Conservation (phyloP, 345 rosid species). For the Citrus maxima region DNA sequence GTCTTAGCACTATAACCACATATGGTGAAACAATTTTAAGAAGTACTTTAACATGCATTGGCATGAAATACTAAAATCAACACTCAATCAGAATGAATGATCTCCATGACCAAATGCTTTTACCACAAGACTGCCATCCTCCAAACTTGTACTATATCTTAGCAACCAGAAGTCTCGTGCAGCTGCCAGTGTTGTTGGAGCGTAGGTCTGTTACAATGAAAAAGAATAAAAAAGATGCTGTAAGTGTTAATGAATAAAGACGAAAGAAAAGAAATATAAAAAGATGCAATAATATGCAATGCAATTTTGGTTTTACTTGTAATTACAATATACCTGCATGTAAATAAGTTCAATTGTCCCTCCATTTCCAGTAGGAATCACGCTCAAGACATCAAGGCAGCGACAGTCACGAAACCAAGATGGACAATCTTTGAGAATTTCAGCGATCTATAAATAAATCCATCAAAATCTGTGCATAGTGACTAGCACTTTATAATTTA, state of each 20-base stretch:
- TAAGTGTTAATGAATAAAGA: neutral
- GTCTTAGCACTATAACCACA: neutral
- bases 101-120: conserved; percentile 11
- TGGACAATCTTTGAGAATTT: conserved; percentile 94
- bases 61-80: neutral
- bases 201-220: conserved; percentile 57
- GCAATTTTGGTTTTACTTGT: neutral
- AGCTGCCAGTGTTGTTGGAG: conserved; percentile 86
- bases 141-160: conserved; percentile 82
- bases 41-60: neutral
- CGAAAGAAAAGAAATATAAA: neutral
- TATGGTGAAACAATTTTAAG: neutral
- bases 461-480: conserved; percentile 1
- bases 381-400: conserved; percentile 64
- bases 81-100: neutral
- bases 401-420: conserved; percentile 98
- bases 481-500: neutral
- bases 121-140: conserved; percentile 94
- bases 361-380: conserved; percentile 78
- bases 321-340: conserved; percentile 61
- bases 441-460: conserved; percentile 56
- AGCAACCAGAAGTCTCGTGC: conserved; percentile 97
- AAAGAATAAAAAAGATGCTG: neutral
- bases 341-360: conserved; percentile 87
- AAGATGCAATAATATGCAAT: neutral